Evolutionary conservation across 768 basidiomycete species (phyloP), one percentile per base, ranked within the genome.

Genomic region (Tulasnella sp.): DNA sequence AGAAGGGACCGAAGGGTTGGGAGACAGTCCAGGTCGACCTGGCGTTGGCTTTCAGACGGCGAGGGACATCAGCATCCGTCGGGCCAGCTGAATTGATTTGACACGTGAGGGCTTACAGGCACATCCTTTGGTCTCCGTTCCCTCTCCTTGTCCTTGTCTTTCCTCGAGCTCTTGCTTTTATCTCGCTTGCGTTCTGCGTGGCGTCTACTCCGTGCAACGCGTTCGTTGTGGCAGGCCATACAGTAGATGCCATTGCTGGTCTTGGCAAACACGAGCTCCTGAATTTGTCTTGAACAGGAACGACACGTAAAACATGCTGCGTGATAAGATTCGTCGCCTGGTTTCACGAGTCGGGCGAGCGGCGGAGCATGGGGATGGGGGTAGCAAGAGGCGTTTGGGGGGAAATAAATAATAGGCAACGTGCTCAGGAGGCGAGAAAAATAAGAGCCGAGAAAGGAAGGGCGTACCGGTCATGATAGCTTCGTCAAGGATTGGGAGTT

Each of bases 281-380:
- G 97, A 81, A 99, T 99, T 79, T 95, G 90, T 84, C 93, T 93
- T 85, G 91, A 91, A 87, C 98, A 99, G 75, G 96, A 93, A 83
- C 95, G 93, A 87, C 98, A 99, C 82, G 97, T 97, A 88, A 99
- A 99, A 87, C 98, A 99, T 81, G 96, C 94, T 7, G 98, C 97
- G 84, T 99, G 98, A 83, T 99, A 99, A 0, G 96, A 95, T 84
- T 99, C 98, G 85, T 99, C 96, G 80, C 96, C 84, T 83, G 71
- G n/a, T n/a, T 82, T 71, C 10, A 38, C 19, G 18, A 40, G 46
- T 48, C 52, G 36, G 21, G 12, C 24, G 42, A 34, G 34, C 12
- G 24, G 27, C 34, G 27, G 27, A 68, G 62, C 27, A 34, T 16
- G 8, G 27, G 36, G 9, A 31, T 46, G 4, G 39, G 1, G 0